Percentiles rank a stretch among this genome's conserved stretches.
These are phyloP conservation scores for Boletus semigastroideus DNA, from an alignment of 1,284 basidiomycete species.

Conservation along the genomic window DNA sequence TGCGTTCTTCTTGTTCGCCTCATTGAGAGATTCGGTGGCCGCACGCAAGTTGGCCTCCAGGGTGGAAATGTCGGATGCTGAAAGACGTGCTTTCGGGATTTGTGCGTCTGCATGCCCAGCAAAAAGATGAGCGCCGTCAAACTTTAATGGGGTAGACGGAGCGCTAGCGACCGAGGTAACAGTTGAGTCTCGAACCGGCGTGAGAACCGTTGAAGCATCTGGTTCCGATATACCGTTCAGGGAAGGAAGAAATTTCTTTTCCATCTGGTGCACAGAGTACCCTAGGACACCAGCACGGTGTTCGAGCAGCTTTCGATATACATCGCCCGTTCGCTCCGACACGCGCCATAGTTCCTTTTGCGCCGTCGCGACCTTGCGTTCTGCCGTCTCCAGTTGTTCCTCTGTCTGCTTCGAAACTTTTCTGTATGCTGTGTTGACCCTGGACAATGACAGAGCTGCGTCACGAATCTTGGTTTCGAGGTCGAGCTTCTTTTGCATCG, in stretches of 20 bases:
- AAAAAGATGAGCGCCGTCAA: constrained; percentile 81
- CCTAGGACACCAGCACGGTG: constrained; percentile 79
- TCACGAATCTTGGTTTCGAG: constrained; percentile 82
- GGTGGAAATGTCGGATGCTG: constrained; percentile 38
- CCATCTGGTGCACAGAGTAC: constrained; percentile 63
- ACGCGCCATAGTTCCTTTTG: constrained; percentile 70
- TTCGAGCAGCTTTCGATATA: constrained; percentile 64
- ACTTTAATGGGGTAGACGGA: constrained; percentile 50
- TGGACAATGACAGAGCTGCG: constrained; percentile 68
- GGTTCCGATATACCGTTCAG: constrained; percentile 27
- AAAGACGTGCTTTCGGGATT: constrained; percentile 40
- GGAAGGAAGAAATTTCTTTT: constrained; percentile 52
- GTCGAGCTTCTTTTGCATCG: constrained; percentile 65
- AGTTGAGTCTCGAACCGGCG: constrained; percentile 49
- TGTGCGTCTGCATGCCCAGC: constrained; percentile 71
- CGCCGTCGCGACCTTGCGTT: constrained; percentile 60
- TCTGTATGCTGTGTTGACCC: constrained; percentile 61
- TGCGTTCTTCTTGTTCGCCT: constrained; percentile 58
- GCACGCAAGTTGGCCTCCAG: constrained; percentile 62
- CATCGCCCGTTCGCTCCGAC: constrained; percentile 59
- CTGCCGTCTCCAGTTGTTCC: constrained; percentile 68
- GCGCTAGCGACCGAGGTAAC: constrained; percentile 53
- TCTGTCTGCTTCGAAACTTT: constrained; percentile 64
- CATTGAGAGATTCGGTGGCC: constrained; percentile 53
- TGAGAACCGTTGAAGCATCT: constrained; percentile 52